Evolutionary conservation across 805 yeast species (phyloP), one percentile per base, ranked within the genome.

Genomic region (Lachancea meyersii): DNA sequence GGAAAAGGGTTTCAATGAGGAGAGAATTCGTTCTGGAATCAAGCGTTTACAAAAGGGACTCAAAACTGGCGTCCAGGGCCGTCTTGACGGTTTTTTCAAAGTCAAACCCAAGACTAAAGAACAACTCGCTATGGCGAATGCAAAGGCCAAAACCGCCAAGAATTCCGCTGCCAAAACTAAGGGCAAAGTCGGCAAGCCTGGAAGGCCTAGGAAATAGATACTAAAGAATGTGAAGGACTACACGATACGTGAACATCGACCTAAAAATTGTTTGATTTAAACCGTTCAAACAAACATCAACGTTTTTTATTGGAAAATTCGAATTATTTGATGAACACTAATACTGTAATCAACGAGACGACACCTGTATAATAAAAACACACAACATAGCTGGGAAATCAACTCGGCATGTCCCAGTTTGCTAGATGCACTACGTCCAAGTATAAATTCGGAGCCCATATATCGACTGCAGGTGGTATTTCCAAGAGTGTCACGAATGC

Each of bases 1-100:
- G 40, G 83, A 87, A 46, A 89, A 91, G 60, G 96, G 96, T 0
- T 93, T 93, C 64, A 83, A 81, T 49, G 98, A 93, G 58, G 97
- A 91, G 39, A 75, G 98, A 59, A 86, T 93, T 14, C 78, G 80
- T 52, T 75, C 82, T 45, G 98, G 97, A 30, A 89, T 89, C 5
- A 86, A 79, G 31, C 82, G 91, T 62, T 72, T 93, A 53, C 76
- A 78, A 51, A 93, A 93, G 62, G 93, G 87, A 6, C 69, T 86
- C 48, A 86, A 86, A 55, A 71, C 83, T 1, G 91, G 94, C 2
- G 83, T 85, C 2, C 98, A 93, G 61, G 96, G 93, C 5, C 76
- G 97, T 52, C 65, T 91, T 21, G 97, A 93, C 58, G 94, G 96
- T 1, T 93, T 93, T 58, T 93, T 93, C 67, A 78, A 79, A 54